Evolutionary conservation across 306 rosid genomes (phyloP).

Genomic region (Astragalus membranaceus): DNA sequence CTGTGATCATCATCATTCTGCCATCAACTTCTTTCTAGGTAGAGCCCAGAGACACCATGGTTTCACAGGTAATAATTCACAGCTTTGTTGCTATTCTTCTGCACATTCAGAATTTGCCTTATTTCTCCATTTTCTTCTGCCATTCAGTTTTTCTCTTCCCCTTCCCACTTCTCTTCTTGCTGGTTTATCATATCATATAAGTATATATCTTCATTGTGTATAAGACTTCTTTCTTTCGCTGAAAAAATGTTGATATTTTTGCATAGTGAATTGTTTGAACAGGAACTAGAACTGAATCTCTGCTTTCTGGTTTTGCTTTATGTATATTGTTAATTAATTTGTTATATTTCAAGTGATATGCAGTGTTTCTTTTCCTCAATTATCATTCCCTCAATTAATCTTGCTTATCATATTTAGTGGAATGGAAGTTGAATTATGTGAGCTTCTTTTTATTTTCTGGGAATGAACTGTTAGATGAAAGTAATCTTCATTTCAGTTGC

Average conservation of each 20-base stretch:
- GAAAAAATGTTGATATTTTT: not conserved
- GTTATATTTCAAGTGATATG: not conserved
- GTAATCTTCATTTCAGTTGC: not conserved
- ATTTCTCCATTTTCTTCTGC: constrained; percentile 14
- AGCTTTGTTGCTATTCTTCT: constrained; percentile 5
- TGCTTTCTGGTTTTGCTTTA: not conserved
- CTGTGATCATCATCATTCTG: constrained; percentile 32
- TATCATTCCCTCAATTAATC: not conserved
- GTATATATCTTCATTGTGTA: not conserved
- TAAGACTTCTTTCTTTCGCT: constrained; percentile 8
- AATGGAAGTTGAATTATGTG: not conserved
- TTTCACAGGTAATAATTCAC: constrained; percentile 44
- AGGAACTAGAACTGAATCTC: constrained; percentile 12
- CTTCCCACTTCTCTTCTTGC: not conserved
- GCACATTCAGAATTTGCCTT: not conserved
- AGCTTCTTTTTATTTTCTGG: not conserved
- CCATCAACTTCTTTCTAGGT: constrained; percentile 20
- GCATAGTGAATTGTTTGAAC: not conserved
- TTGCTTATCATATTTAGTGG: not conserved
- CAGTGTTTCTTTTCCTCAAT: not conserved
- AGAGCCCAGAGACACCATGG: constrained; percentile 33
- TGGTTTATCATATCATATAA: not conserved
- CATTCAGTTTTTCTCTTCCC: constrained; percentile 13
- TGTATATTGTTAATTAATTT: not conserved
- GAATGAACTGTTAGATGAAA: not conserved